Base-by-base conservation (phyloP, 495 filamentous ascomycete genomes). In the Aspergillus wentii region DNA sequence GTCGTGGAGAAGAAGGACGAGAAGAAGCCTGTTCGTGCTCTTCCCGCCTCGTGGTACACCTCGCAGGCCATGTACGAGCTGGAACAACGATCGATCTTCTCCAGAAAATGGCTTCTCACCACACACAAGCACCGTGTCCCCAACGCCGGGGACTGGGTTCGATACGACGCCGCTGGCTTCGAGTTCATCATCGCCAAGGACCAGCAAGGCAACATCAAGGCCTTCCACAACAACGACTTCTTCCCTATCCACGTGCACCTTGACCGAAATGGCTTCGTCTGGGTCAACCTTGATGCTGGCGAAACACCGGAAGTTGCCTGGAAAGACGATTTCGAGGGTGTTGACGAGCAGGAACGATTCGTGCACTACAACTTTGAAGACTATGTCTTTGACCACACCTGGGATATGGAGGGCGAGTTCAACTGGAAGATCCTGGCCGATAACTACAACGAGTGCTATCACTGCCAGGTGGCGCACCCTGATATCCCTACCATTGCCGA, bases 371-470 rank as follows among this genome's bases (percentile, higher is more conserved):
- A 77, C 25, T 72, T 85, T 30, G 77, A 69, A 59, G 71, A 72
- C 30, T 53, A 70, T 35, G 57, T 51, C n/a, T 27, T 79, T 71
- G 41, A 52, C 40, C 30, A 76, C 76, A 38, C 79, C 72, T 26
- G 83, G 79, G 29, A 57, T 10, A 59, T 65, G 49, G 61, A 63
- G 15, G 53, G 49, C 3, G 43, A 49, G 4, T 58, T 49, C 40
- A 70, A 70, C 51, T 70, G 64, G 66, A 70, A 70, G 51, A 52
- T 51, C 28, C 34, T 61, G 4, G 46, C 81, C 3, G 75, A 85
- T 58, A 85, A 81, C 40, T 72, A 68, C 26, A 61, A 69, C n/a
- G 76, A 86, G 50, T 83, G 79, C 46, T 82, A 71, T 28, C 66
- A 68, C 46, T 70, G 64, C 44, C 42, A 43, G 22, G 64, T 56